These are phyloP conservation scores for Rubia balearica DNA, from an alignment of 305 asterid genomes.

Conservation along the genomic window DNA sequence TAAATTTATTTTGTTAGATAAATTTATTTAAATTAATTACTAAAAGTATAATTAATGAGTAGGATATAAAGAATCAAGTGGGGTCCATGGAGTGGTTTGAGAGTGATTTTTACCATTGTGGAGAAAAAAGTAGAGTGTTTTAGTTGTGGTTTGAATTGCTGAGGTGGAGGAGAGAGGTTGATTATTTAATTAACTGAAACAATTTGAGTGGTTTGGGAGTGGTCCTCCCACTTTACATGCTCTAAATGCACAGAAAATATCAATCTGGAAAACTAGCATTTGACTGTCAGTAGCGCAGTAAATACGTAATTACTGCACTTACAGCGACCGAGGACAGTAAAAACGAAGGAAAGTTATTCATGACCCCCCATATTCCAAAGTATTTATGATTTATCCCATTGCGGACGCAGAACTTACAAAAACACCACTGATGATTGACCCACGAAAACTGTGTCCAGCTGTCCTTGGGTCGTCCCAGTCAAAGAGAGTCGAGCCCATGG, in stretches of 20 bases:
- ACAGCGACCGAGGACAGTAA: neutral
- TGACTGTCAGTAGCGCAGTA: neutral
- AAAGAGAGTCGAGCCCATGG: slow-evolving; percentile 8
- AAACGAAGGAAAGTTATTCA: neutral
- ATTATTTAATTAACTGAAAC: too few relatives aligned
- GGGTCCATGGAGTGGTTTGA: too few relatives aligned
- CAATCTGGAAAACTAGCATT: neutral
- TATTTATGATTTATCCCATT: neutral
- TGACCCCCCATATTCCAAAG: neutral
- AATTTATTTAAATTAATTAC: too few relatives aligned
- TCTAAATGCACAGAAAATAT: neutral
- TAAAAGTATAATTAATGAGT: too few relatives aligned
- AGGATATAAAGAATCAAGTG: too few relatives aligned
- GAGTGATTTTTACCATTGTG: too few relatives aligned
- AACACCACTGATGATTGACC: neutral
- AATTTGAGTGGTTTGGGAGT: too few relatives aligned
- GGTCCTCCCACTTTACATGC: too few relatives aligned
- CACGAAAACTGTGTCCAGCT: neutral
- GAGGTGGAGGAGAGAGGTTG: too few relatives aligned
- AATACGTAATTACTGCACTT: neutral
- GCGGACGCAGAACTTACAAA: neutral
- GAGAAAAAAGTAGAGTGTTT: too few relatives aligned
- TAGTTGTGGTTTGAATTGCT: too few relatives aligned
- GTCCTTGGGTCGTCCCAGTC: neutral
- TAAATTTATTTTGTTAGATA: too few relatives aligned